Evolutionary conservation across 1,139 yeast species (phyloP).

Genomic region (Saccharomycopsis hybrid): DNA sequence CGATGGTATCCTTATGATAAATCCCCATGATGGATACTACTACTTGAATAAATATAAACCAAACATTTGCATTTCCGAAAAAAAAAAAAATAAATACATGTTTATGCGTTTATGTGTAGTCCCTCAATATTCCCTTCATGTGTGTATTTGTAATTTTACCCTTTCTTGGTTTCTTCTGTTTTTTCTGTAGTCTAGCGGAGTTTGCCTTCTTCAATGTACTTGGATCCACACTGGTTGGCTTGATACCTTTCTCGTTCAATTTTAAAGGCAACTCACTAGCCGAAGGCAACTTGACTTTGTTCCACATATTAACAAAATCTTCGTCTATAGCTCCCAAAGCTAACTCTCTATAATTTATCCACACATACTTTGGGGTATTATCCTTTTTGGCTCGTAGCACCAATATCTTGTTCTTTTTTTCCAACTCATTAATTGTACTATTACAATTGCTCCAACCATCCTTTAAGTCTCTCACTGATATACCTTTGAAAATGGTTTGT

Average conservation of each 20-base stretch:
- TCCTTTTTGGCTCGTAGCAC: conserved; percentile 90
- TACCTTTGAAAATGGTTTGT: conserved; percentile 85
- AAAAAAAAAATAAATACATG: too few relatives aligned
- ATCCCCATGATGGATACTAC: too few relatives aligned
- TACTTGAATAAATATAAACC: too few relatives aligned
- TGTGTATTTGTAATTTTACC: conserved; percentile 95
- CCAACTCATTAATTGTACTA: conserved; percentile 69
- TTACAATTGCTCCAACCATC: conserved; percentile 98
- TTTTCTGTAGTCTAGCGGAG: conserved; percentile 47
- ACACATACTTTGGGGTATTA: conserved; percentile 79
- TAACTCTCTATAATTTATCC: conserved; percentile 77
- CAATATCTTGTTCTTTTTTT: conserved; percentile 65
- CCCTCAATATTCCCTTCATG: conserved; percentile 91
- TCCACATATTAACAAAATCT: conserved; percentile 85
- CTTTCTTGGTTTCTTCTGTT: conserved; percentile 86
- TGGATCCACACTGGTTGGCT: conserved; percentile 96
- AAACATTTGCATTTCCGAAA: too few relatives aligned
- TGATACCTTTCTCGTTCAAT: conserved; percentile 76
- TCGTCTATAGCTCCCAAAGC: conserved; percentile 68
- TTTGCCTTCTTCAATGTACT: conserved; percentile 63
- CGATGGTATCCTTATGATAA: too few relatives aligned
- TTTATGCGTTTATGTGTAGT: too few relatives aligned
- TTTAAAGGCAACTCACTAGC: conserved; percentile 73
- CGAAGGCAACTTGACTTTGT: conserved; percentile 68
- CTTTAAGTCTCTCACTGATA: conserved; percentile 78